These are phyloP conservation scores for Nepenthes mirabilis DNA, from an alignment of 148 eudicot species.

Conservation along the genomic window DNA sequence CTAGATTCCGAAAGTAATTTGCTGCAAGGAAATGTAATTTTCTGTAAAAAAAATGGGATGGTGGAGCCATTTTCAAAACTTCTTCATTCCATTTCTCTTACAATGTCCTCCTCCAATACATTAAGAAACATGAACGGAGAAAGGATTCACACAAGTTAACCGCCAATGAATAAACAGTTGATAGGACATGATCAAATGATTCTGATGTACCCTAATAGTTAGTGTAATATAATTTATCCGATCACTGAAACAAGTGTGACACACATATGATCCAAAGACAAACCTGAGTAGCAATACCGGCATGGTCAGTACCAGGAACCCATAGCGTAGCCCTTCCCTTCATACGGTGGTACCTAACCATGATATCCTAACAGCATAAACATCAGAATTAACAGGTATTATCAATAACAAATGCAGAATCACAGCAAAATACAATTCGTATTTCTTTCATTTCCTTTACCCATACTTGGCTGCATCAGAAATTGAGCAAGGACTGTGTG, in stretches of 20 bases:
- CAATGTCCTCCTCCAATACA: too few relatives aligned
- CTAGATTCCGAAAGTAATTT: too few relatives aligned
- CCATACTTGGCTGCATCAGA: too few relatives aligned
- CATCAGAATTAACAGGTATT: slow-evolving; percentile 1
- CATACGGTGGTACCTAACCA: slow-evolving; percentile 97
- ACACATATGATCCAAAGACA: slow-evolving; percentile 9
- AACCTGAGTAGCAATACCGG: slow-evolving; percentile 99
- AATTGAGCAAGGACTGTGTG: too few relatives aligned
- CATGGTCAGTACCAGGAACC: slow-evolving; percentile 99
- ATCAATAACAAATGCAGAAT: neutral
- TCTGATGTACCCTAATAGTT: neutral
- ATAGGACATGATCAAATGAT: too few relatives aligned
- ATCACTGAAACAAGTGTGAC: neutral
- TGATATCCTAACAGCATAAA: slow-evolving; percentile 56
- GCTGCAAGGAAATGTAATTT: too few relatives aligned
- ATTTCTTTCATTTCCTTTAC: neutral
- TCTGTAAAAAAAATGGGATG: too few relatives aligned
- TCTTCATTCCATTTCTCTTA: too few relatives aligned
- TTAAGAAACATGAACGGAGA: too few relatives aligned
- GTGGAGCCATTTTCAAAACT: too few relatives aligned
- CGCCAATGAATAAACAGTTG: too few relatives aligned
- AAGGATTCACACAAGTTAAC: too few relatives aligned
- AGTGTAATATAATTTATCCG: neutral
- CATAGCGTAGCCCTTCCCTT: slow-evolving; percentile 92
- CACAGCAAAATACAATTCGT: neutral